phyloP scores from a whole-genome alignment of 2,329 filamentous ascomycete genomes.

The Botryotinia globosa region DNA sequence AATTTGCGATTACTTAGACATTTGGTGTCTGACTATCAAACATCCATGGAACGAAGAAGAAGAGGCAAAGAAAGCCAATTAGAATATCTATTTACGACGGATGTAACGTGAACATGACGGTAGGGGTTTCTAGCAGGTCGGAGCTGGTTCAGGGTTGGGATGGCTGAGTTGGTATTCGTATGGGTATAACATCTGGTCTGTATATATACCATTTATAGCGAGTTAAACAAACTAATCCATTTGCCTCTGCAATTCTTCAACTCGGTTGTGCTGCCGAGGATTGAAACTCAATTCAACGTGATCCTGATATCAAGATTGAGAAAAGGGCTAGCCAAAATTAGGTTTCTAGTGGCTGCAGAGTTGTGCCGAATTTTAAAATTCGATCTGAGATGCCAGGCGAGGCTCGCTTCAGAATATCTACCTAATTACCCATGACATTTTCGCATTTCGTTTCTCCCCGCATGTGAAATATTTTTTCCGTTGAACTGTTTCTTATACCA shows the following conservation, averaged over 20 bases:
- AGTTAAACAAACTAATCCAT: neutral
- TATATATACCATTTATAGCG: neutral
- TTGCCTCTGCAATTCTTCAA: neutral
- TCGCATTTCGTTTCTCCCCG: neutral
- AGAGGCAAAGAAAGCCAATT: slow-evolving; percentile 35
- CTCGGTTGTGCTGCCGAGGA: neutral
- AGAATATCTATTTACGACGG: slow-evolving; percentile 4
- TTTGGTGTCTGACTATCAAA: slow-evolving; percentile 98
- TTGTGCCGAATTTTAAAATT: neutral
- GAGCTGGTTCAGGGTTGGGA: neutral
- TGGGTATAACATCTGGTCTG: neutral
- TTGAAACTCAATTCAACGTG: neutral
- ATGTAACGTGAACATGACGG: slow-evolving; percentile 10
- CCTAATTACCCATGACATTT: neutral
- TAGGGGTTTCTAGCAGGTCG: neutral
- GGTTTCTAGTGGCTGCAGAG: neutral
- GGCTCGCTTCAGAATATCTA: neutral
- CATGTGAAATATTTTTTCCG: neutral
- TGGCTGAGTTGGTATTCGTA: neutral
- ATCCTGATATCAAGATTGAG: neutral
- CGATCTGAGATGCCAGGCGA: neutral
- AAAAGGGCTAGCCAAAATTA: neutral
- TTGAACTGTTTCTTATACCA: neutral
- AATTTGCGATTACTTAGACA: slow-evolving; percentile 97
- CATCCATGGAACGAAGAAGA: slow-evolving; percentile 55